Percentiles rank a stretch among this genome's conserved stretches.
phyloP scores from a whole-genome alignment of 345 rosid species.

The Eucalyptus polyanthemos region DNA sequence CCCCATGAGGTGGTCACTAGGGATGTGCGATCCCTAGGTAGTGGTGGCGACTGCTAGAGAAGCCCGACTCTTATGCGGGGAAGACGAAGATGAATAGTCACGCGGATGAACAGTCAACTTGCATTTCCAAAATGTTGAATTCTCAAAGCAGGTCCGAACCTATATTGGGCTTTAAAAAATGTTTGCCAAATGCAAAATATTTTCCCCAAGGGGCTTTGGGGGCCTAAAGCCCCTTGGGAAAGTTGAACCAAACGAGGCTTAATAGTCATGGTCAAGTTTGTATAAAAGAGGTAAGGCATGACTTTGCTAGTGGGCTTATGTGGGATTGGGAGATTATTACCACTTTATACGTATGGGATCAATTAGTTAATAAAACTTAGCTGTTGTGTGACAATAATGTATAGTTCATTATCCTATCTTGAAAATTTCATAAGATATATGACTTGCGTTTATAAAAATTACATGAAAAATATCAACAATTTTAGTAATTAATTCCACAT shows the following conservation, averaged over 20 bases:
- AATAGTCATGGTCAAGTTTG: background rate
- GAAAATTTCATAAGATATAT: background rate
- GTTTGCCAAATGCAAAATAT: no score
- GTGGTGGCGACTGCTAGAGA: no score
- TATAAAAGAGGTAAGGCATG: background rate
- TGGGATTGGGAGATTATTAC: background rate
- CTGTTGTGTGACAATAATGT: background rate
- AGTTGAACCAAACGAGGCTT: no score
- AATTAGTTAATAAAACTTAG: background rate
- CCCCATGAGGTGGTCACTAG: no score
- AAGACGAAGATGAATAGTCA: no score
- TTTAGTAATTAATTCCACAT: background rate
- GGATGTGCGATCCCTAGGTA: no score
- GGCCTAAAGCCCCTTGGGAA: no score
- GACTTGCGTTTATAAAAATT: background rate
- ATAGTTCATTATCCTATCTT: background rate
- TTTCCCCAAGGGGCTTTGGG: no score
- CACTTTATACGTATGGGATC: background rate
- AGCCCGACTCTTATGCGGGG: no score
- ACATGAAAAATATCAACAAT: background rate
- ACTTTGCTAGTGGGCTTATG: background rate
- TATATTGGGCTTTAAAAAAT: no score
- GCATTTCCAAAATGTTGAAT: no score
- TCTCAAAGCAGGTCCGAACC: fast-evolving
- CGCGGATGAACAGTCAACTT: fast-evolving